Conservation (phyloP, 768 basidiomycete genomes). For the Rhodosporidiobolus odoratus region DNA sequence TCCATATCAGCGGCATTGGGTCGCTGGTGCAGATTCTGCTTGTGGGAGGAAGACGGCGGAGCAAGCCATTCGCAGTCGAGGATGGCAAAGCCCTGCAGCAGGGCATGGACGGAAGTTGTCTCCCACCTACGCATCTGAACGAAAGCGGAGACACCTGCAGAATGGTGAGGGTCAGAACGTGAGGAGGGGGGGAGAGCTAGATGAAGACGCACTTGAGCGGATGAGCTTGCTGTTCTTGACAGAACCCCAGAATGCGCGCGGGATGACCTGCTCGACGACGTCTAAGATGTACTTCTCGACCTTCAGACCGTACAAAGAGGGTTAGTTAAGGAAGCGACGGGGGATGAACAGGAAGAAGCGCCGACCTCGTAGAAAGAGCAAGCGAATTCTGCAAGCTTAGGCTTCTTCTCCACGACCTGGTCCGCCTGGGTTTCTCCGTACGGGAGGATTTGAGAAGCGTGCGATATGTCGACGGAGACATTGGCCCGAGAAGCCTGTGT, state of each 20-base stretch:
- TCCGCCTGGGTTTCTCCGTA: slow-evolving; percentile 51
- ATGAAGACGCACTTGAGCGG: slow-evolving; percentile 47
- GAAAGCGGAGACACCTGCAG: slow-evolving; percentile 47
- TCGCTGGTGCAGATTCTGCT: slow-evolving; percentile 41
- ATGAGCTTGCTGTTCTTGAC: slow-evolving; percentile 60
- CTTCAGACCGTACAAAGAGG: slow-evolving; percentile 47
- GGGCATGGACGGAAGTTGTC: slow-evolving; percentile 64
- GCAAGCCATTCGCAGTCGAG: slow-evolving; percentile 74
- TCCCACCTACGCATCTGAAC: slow-evolving; percentile 75
- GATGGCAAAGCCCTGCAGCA: slow-evolving; percentile 70
- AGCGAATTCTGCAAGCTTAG: slow-evolving; percentile 71
- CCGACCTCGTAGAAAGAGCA: slow-evolving; percentile 64
- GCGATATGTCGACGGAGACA: slow-evolving; percentile 55
- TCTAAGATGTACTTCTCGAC: slow-evolving; percentile 64
- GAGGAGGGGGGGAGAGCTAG: background rate
- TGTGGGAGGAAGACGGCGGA: background rate
- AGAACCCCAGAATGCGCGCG: slow-evolving; percentile 69
- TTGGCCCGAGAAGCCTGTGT: slow-evolving; percentile 53
- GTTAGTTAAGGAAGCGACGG: background rate
- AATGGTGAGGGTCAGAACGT: slow-evolving; percentile 5
- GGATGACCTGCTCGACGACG: slow-evolving; percentile 65
- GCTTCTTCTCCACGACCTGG: slow-evolving; percentile 55
- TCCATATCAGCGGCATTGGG: slow-evolving; percentile 58
- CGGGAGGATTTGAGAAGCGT: slow-evolving; percentile 52
- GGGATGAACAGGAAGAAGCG: slow-evolving; percentile 3